These are phyloP conservation scores for Coemansia sp. DNA, from an alignment of 192 early-diverging fungal species.

Conservation along the genomic window DNA sequence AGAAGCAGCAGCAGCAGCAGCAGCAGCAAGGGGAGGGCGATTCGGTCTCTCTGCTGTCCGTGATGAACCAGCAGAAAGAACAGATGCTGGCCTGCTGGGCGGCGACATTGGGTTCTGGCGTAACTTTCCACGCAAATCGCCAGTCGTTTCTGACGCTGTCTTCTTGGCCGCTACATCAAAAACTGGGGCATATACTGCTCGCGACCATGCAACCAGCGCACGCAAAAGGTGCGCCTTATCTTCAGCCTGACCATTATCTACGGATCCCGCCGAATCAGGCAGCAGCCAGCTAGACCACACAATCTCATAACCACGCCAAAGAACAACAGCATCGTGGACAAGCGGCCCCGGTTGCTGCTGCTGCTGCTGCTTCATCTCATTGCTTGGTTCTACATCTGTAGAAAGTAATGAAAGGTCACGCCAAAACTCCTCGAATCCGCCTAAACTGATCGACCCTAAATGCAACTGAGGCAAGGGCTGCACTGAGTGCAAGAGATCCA, in stretches of 20 bases:
- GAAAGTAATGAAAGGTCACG: slow-evolving; percentile 22
- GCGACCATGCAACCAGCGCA: slow-evolving; percentile 42
- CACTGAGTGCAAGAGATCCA: slow-evolving; percentile 31
- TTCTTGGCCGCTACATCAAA: slow-evolving; percentile 8
- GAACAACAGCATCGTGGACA: slow-evolving; percentile 22
- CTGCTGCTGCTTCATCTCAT: neutral
- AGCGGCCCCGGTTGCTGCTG: neutral
- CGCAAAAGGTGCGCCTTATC: slow-evolving; percentile 14
- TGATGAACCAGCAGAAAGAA: slow-evolving; percentile 1
- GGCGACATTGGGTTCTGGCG: neutral
- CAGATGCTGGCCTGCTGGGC: neutral
- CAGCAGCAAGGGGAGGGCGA: neutral
- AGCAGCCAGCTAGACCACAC: slow-evolving; percentile 31
- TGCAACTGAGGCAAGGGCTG: slow-evolving; percentile 33
- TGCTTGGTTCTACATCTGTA: neutral
- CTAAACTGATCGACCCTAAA: slow-evolving; percentile 40
- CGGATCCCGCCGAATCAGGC: neutral
- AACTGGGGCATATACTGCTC: slow-evolving; percentile 34
- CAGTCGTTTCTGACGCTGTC: neutral
- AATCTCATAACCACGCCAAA: slow-evolving; percentile 38
- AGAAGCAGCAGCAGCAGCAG: too few species aligned
- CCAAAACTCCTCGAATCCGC: slow-evolving; percentile 49
- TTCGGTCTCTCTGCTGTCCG: neutral
- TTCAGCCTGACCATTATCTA: neutral
- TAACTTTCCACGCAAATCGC: neutral